Percentiles rank a stretch among this genome's conserved stretches.
Conservation (phyloP, 306 rosid species). For the Quercus aquifolioides region DNA sequence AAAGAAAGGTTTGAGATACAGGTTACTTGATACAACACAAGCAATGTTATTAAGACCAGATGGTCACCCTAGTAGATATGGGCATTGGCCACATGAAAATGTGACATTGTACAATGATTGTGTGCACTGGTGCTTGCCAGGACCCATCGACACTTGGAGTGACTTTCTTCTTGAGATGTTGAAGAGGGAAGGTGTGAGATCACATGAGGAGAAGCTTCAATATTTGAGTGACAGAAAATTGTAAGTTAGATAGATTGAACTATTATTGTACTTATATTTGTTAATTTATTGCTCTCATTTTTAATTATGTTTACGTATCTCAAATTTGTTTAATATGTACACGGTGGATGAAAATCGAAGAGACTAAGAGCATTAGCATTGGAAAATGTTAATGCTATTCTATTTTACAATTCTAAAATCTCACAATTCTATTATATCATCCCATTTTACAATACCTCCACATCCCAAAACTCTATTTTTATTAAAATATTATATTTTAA, state of each 20-base stretch:
- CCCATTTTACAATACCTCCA: too few relatives aligned
- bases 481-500: too few relatives aligned
- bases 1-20: slow-evolving; percentile 49
- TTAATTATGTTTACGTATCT: neutral
- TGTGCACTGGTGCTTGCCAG: slow-evolving; percentile 92
- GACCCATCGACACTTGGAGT: slow-evolving; percentile 81
- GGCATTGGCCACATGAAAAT: slow-evolving; percentile 78
- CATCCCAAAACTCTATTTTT: too few relatives aligned
- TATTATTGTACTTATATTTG: neutral
- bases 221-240: slow-evolving; percentile 20
- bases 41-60: slow-evolving; percentile 75
- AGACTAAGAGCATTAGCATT: too few relatives aligned
- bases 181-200: slow-evolving; percentile 72
- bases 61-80: slow-evolving; percentile 84
- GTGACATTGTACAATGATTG: slow-evolving; percentile 80
- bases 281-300: neutral
- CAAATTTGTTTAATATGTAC: neutral
- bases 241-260: slow-evolving; percentile 4
- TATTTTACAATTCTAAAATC: too few relatives aligned
- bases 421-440: too few relatives aligned
- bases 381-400: too few relatives aligned
- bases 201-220: slow-evolving; percentile 54
- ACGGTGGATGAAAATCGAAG: neutral
- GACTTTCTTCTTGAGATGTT: slow-evolving; percentile 72
- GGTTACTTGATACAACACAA: slow-evolving; percentile 66